A percentile compares a stretch with the other conserved stretches of the same genome.
phyloP scores from a whole-genome alignment of 177 flowering plant species.

The Vitis hybrid region DNA sequence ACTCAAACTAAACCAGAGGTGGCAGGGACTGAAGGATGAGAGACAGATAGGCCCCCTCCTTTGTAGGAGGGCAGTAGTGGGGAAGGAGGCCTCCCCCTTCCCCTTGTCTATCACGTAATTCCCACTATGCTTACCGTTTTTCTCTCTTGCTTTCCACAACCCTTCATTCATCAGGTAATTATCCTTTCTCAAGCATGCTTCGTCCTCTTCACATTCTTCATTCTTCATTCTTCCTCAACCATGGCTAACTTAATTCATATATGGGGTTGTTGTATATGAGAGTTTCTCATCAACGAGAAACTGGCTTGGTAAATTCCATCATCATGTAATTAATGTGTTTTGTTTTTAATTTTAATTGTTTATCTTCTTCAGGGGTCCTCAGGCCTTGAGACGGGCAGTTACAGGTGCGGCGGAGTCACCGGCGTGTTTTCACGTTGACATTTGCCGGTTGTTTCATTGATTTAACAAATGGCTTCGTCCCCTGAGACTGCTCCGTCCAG shows the following conservation, averaged over 20 bases:
- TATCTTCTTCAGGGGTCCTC: slow-evolving; percentile 1
- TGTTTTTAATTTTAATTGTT: too few species aligned
- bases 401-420: slow-evolving; percentile 21
- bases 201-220: too few species aligned
- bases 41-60: slow-evolving; percentile 15
- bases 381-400: slow-evolving; percentile 13
- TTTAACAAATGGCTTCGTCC: slow-evolving; percentile 5
- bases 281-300: too few species aligned
- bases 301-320: too few species aligned
- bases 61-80: slow-evolving; percentile 16
- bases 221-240: too few species aligned
- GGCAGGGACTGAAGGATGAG: background rate
- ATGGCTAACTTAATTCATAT: too few species aligned
- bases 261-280: too few species aligned
- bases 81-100: background rate
- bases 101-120: slow-evolving; percentile 15
- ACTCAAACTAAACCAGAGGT: slow-evolving; percentile 20
- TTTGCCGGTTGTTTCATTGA: background rate
- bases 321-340: too few species aligned
- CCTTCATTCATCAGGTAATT: slow-evolving; percentile 22
- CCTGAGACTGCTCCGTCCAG: slow-evolving; percentile 16
- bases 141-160: background rate
- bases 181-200: background rate
- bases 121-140: slow-evolving; percentile 17
- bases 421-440: slow-evolving; percentile 1